phyloP scores from a whole-genome alignment of 805 yeast species.

The Hanseniaspora lindneri region DNA sequence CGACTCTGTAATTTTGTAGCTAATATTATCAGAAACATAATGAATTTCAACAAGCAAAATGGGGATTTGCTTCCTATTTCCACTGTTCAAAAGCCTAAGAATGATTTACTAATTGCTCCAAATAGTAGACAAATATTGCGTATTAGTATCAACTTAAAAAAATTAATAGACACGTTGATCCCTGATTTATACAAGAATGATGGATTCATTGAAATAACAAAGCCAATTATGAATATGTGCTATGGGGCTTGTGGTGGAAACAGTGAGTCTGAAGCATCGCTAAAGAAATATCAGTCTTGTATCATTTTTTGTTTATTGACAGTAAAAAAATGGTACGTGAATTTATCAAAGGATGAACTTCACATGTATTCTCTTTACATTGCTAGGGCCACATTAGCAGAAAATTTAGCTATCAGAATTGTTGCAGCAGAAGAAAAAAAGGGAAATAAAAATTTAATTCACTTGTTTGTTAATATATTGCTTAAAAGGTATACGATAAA shows the following conservation, averaged over 20 bases:
- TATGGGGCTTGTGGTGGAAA: constrained; percentile 71
- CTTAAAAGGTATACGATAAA: constrained; percentile 63
- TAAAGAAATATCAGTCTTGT: constrained; percentile 53
- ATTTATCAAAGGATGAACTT: constrained; percentile 46
- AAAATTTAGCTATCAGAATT: constrained; percentile 54
- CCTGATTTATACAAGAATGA: constrained; percentile 49
- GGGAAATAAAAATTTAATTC: constrained; percentile 37
- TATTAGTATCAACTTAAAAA: constrained; percentile 61
- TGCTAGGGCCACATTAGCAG: constrained; percentile 58
- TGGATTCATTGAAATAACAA: constrained; percentile 44
- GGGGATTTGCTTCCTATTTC: too few relatives aligned
- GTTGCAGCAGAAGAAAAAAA: constrained; percentile 44
- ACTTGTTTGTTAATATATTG: constrained; percentile 60
- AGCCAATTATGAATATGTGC: constrained; percentile 47
- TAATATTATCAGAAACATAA: too few relatives aligned
- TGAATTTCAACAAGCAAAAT: too few relatives aligned
- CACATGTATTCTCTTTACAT: constrained; percentile 54
- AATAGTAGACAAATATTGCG: constrained; percentile 56
- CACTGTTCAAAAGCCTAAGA: too few relatives aligned
- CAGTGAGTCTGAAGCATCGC: constrained; percentile 42
- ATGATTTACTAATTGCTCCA: too few relatives aligned
- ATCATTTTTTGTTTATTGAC: constrained; percentile 59
- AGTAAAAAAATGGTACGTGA: constrained; percentile 70
- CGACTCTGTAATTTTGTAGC: too few relatives aligned
- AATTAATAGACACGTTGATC: constrained; percentile 56